A percentile compares a stretch with the other conserved stretches of the same genome.
Evolutionary conservation across 768 basidiomycete species (phyloP).

Genomic region (Mycena sanguinolenta): DNA sequence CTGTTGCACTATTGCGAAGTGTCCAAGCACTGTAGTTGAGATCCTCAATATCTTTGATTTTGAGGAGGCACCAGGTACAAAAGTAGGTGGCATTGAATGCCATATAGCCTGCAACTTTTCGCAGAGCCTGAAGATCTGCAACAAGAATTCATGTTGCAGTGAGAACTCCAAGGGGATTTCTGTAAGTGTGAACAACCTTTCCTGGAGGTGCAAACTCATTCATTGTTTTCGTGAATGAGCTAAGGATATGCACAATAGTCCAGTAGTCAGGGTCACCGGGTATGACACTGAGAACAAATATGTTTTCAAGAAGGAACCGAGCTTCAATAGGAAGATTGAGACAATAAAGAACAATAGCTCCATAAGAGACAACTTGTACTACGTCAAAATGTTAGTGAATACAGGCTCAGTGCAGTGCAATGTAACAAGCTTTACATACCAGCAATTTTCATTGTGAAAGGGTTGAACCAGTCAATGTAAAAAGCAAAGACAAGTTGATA

Average conservation of each 20-base stretch:
- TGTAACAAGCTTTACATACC: not conserved
- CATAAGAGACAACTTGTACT: constrained; percentile 1
- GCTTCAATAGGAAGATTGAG: constrained; percentile 6
- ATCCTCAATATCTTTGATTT: constrained; percentile 7
- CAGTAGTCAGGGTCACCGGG: not conserved
- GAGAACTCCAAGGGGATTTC: not conserved
- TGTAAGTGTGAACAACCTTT: not conserved
- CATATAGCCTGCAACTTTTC: constrained; percentile 22
- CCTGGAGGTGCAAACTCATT: not conserved
- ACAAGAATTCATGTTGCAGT: not conserved
- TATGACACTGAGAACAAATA: not conserved
- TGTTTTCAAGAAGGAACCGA: constrained; percentile 4
- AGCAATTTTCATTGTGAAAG: not conserved
- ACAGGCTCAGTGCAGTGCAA: not conserved
- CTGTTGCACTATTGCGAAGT: not conserved
- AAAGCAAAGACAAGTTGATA: not conserved
- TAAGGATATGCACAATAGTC: not conserved
- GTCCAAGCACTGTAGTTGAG: not conserved
- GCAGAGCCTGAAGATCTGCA: constrained; percentile 6
- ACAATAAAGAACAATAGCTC: not conserved
- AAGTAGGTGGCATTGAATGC: not conserved
- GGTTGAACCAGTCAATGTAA: not conserved
- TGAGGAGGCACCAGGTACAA: constrained; percentile 16
- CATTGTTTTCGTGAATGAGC: not conserved
- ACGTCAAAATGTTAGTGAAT: not conserved